These are phyloP conservation scores for Aspergillus homomorphus DNA, from an alignment of 495 filamentous ascomycete species.

Conservation along the genomic window DNA sequence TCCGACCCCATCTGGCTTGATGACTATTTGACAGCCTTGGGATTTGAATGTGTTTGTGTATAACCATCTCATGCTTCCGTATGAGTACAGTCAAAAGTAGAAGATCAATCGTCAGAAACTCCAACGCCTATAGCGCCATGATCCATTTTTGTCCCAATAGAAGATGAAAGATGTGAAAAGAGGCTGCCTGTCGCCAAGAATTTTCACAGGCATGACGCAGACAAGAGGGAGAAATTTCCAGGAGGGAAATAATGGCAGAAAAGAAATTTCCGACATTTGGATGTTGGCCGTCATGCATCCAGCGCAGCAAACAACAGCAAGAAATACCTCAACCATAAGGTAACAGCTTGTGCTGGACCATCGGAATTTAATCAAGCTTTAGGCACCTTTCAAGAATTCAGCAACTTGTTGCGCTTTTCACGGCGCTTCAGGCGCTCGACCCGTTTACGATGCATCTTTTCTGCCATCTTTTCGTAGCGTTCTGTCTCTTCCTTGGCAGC, in stretches of 20 bases:
- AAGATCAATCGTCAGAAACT: neutral
- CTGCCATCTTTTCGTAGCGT: conserved; percentile 89
- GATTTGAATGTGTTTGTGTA: neutral
- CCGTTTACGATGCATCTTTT: conserved; percentile 95
- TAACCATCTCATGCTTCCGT: neutral
- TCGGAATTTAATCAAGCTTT: neutral
- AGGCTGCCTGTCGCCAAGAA: neutral
- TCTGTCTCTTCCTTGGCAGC: conserved; percentile 89
- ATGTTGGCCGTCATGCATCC: neutral
- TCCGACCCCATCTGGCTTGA: neutral
- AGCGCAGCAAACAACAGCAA: neutral
- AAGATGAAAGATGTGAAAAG: neutral
- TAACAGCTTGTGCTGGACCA: neutral
- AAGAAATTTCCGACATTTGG: neutral
- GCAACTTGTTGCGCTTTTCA: conserved; percentile 95
- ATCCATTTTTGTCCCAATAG: neutral
- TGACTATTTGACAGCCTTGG: neutral
- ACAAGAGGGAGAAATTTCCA: neutral
- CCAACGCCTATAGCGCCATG: neutral
- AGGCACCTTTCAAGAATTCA: conserved; percentile 69
- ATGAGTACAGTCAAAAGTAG: neutral
- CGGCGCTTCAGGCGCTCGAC: conserved; percentile 88
- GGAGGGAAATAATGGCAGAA: neutral
- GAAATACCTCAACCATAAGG: neutral
- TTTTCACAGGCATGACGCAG: neutral